These are phyloP conservation scores for Scheffersomyces segobiensis DNA, from an alignment of 1,139 yeast genomes.

Conservation along the genomic window DNA sequence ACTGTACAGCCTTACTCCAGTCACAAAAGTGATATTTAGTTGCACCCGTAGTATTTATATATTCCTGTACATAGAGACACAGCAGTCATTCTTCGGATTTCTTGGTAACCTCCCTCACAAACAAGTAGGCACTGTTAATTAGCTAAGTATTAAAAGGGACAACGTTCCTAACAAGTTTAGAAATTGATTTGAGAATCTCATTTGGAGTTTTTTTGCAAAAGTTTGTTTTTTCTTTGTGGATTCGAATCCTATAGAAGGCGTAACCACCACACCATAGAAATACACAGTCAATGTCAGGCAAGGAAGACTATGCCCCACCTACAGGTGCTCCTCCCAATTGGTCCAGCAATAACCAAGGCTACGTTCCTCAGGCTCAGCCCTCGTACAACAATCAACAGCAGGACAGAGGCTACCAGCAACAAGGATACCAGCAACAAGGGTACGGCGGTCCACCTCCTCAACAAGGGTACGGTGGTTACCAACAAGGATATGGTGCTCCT, in stretches of 20 bases:
- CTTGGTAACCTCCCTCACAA: background rate
- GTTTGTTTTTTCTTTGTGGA: too few relatives aligned
- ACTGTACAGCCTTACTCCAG: background rate
- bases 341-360: conserved; percentile 20
- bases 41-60: background rate
- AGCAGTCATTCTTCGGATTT: background rate
- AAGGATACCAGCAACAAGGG: conserved; percentile 28
- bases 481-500: conserved; percentile 23
- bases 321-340: conserved; percentile 52
- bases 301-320: conserved; percentile 34
- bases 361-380: conserved; percentile 40
- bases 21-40: background rate
- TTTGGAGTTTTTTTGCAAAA: background rate
- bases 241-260: background rate
- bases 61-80: background rate
- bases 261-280: background rate
- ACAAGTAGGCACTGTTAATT: background rate
- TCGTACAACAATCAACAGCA: conserved; percentile 27
- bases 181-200: background rate
- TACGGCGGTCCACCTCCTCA: conserved; percentile 3
- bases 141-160: background rate
- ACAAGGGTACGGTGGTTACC: conserved; percentile 21
- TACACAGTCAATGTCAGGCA: conserved; percentile 8
- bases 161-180: background rate
- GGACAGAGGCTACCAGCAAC: conserved; percentile 40